These are phyloP conservation scores for Lagenidium sp. DNA, from an alignment of 352 stramenopile genomes.

Conservation along the genomic window DNA sequence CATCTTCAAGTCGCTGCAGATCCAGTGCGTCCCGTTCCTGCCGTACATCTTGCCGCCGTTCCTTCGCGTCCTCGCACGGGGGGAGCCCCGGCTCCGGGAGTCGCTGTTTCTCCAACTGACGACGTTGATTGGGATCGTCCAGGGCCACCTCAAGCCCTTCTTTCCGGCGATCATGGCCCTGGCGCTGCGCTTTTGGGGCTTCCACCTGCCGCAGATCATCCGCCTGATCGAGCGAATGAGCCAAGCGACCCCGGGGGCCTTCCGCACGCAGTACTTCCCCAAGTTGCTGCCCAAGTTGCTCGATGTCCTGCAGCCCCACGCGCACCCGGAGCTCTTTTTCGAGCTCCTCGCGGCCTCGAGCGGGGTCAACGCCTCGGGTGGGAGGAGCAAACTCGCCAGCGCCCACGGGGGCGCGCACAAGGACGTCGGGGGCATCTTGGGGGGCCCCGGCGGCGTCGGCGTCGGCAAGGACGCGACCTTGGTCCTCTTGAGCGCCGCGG, in stretches of 20 bases:
- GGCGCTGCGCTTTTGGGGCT: slow-evolving; percentile 94
- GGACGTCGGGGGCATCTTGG: too few relatives aligned
- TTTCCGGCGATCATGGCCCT: slow-evolving; percentile 95
- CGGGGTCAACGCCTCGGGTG: too few relatives aligned
- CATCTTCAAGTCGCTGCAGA: slow-evolving; percentile 96
- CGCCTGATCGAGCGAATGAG: slow-evolving; percentile 91
- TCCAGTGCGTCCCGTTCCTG: slow-evolving; percentile 95
- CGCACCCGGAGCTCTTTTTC: slow-evolving; percentile 45
- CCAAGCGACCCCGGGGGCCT: slow-evolving; percentile 62
- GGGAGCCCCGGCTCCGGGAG: slow-evolving; percentile 90
- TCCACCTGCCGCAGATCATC: slow-evolving; percentile 94
- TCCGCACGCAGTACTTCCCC: slow-evolving; percentile 81
- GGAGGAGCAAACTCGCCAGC: too few relatives aligned
- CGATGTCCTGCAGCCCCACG: slow-evolving; percentile 68
- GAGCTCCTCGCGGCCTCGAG: slow-evolving; percentile 10
- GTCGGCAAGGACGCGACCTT: too few relatives aligned
- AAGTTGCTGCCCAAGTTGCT: slow-evolving; percentile 85
- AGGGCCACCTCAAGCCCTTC: slow-evolving; percentile 95
- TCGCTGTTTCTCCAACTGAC: slow-evolving; percentile 96
- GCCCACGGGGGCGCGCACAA: too few relatives aligned
- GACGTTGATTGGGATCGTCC: slow-evolving; percentile 93
- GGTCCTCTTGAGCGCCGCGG: too few relatives aligned
- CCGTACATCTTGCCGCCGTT: slow-evolving; percentile 97
- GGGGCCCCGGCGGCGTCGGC: too few relatives aligned
- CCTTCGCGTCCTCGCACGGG: slow-evolving; percentile 87